Conservation (phyloP, 805 yeast species). For the Blastobotrys terrestris region DNA sequence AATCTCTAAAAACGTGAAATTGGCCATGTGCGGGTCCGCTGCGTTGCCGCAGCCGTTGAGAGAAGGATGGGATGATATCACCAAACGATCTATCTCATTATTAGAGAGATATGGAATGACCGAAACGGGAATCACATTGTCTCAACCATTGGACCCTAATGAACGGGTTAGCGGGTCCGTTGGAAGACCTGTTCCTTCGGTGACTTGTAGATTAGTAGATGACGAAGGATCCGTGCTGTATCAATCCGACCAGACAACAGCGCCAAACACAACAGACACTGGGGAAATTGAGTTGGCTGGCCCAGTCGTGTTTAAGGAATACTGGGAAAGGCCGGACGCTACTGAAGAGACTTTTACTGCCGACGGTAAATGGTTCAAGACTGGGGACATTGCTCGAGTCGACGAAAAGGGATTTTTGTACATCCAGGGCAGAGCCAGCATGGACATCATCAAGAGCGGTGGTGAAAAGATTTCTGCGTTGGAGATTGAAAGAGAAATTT, state of each 20-base stretch:
- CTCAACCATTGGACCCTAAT: conserved; percentile 25
- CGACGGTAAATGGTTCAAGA: conserved; percentile 45
- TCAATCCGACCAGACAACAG: conserved; percentile 9
- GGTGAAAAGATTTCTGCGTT: conserved; percentile 32
- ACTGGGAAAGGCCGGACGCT: conserved; percentile 45
- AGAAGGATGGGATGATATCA: conserved; percentile 25
- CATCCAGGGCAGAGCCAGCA: conserved; percentile 36
- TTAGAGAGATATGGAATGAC: conserved; percentile 33
- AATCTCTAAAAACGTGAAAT: conserved; percentile 16
- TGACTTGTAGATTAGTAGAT: conserved; percentile 26
- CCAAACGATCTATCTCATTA: conserved; percentile 26
- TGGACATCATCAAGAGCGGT: conserved; percentile 34
- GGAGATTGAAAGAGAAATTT: conserved; percentile 31
- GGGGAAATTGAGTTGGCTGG: conserved; percentile 54
- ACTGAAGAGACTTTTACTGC: conserved; percentile 41
- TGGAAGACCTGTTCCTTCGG: conserved; percentile 30
- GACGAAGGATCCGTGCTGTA: conserved; percentile 20
- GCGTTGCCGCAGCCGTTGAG: conserved; percentile 31
- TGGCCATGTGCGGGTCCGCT: conserved; percentile 33
- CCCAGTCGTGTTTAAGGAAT: conserved; percentile 46
- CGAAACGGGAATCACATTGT: conserved; percentile 32
- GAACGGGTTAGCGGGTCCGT: conserved; percentile 26
- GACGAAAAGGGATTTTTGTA: conserved; percentile 40
- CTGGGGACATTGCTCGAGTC: conserved; percentile 53
- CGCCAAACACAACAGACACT: conserved; percentile 5